Base-by-base conservation (phyloP, 1,284 basidiomycete genomes). In the Sporisorium iseilematis-ciliati region DNA sequence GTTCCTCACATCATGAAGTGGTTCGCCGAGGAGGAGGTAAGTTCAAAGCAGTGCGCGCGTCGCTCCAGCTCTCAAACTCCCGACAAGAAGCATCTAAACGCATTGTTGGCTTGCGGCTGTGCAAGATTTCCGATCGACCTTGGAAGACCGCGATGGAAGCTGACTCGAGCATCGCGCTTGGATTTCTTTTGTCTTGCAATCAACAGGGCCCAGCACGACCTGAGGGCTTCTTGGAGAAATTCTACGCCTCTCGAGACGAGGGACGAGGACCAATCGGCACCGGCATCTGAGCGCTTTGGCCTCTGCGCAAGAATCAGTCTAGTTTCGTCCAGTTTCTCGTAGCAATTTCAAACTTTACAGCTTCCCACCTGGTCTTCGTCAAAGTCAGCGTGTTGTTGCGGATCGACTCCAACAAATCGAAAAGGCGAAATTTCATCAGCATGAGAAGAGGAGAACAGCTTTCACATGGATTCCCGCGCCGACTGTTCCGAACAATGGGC, bases 201-300 rank as follows among this genome's bases (percentile, higher is more conserved):
- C 16, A n/a, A 60, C 55, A 78, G 72, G 60, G 51, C 42, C 69
- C 87, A 87, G 77, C 82, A 57, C 69, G 68, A 64, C 84, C 84
- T 3, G 88, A 89, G 78, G 89, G 91, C 20, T 94, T 94, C 86
- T 87, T 94, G 88, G 89, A 94, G 85, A 92, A 91, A 87, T 94
- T 94, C 86, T 92, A 91, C 66, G 91, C 92, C 25, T 76, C 78
- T 41, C 77, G 81, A 75, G 83, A 85, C 72, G 80, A 82, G 60
- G 82, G 82, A 40, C 79, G 82, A 43, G 78, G 78, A 50, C 72
- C 78, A 3, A 68, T 65, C 23, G 72, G 72, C 33, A 70, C 67
- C 12, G 75, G 77, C 50, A 72, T 67, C 67, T 75, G 50, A 67
- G 61, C 50, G 50, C 31, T 41, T 11, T 49, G 48, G 18, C 29